Evolutionary conservation across 2,329 filamentous ascomycete species (phyloP).

Genomic region (Mariannaea elegans): DNA sequence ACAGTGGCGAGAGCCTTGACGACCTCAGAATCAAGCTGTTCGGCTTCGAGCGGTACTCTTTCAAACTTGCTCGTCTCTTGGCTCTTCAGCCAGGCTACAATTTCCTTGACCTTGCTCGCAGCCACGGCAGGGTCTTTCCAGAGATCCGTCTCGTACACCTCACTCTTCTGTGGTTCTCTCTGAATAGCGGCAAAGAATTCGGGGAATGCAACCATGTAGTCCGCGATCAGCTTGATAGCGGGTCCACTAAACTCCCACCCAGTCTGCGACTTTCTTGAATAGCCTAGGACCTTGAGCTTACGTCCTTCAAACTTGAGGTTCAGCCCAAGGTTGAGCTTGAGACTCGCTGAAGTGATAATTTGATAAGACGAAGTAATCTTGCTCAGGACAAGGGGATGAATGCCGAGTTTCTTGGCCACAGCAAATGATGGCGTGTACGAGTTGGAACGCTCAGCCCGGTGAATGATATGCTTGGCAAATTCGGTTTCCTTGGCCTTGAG

Average conservation of each 20-base stretch:
- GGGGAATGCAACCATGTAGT: slow-evolving; percentile 94
- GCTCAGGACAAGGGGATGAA: slow-evolving; percentile 89
- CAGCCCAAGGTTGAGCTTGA: slow-evolving; percentile 88
- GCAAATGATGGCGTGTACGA: slow-evolving; percentile 87
- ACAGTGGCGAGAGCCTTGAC: slow-evolving; percentile 82
- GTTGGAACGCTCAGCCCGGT: slow-evolving; percentile 72
- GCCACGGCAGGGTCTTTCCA: slow-evolving; percentile 79
- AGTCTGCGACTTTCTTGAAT: slow-evolving; percentile 83
- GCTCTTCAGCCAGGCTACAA: slow-evolving; percentile 90
- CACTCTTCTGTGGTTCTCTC: slow-evolving; percentile 83
- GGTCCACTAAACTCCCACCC: slow-evolving; percentile 97
- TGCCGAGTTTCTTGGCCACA: slow-evolving; percentile 81
- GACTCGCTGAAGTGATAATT: slow-evolving; percentile 78
- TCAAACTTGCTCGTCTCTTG: slow-evolving; percentile 93
- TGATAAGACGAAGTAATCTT: slow-evolving; percentile 97
- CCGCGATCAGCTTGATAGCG: slow-evolving; percentile 80
- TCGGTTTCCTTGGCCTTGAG: slow-evolving; percentile 79
- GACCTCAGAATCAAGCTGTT: slow-evolving; percentile 92
- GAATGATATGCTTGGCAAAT: slow-evolving; percentile 80
- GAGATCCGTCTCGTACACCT: slow-evolving; percentile 85
- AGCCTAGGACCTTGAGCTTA: slow-evolving; percentile 95
- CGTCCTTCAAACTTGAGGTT: slow-evolving; percentile 97
- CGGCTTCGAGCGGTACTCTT: slow-evolving; percentile 92
- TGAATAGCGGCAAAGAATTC: slow-evolving; percentile 94
- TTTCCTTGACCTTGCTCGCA: slow-evolving; percentile 87